Conservation (phyloP, 2,329 filamentous ascomycete species). For the Metarhizium robertsii region DNA sequence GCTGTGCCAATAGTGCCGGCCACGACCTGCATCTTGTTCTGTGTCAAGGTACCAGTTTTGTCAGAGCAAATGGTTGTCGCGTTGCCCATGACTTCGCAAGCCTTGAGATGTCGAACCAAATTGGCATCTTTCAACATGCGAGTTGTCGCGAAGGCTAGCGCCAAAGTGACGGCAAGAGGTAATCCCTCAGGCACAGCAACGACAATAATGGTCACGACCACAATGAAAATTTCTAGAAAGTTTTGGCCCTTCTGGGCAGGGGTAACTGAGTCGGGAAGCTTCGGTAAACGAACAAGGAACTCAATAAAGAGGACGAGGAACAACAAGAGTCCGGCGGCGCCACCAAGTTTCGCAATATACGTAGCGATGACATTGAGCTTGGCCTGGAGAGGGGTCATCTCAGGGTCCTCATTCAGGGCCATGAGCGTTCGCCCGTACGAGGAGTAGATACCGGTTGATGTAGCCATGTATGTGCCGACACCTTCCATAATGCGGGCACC, state of each 20-base stretch:
- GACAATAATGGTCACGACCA: conserved; percentile 71
- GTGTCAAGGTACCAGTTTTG: conserved; percentile 58
- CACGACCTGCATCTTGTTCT: conserved; percentile 62
- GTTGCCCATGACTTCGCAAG: conserved; percentile 76
- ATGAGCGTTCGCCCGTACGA: conserved; percentile 69
- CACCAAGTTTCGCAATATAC: conserved; percentile 70
- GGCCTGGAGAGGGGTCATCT: conserved; percentile 67
- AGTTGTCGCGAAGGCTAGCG: conserved; percentile 67
- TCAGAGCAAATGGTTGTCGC: conserved; percentile 62
- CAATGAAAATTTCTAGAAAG: conserved; percentile 68
- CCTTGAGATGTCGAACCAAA: conserved; percentile 64
- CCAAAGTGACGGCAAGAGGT: conserved; percentile 68
- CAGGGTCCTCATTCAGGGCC: conserved; percentile 62
- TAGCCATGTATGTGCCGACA: conserved; percentile 65
- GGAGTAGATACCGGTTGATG: conserved; percentile 63
- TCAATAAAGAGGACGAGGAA: conserved; percentile 83
- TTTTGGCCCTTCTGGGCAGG: conserved; percentile 69
- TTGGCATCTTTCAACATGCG: conserved; percentile 73
- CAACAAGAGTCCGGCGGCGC: conserved; percentile 65
- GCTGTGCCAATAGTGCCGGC: conserved; percentile 48
- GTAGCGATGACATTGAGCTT: conserved; percentile 68
- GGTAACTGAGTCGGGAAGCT: conserved; percentile 34
- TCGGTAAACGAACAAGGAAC: conserved; percentile 61
- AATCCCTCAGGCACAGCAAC: conserved; percentile 72
- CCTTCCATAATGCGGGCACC: conserved; percentile 71